Conservation (phyloP, 306 rosid species). For the Rosa lucieae region DNA sequence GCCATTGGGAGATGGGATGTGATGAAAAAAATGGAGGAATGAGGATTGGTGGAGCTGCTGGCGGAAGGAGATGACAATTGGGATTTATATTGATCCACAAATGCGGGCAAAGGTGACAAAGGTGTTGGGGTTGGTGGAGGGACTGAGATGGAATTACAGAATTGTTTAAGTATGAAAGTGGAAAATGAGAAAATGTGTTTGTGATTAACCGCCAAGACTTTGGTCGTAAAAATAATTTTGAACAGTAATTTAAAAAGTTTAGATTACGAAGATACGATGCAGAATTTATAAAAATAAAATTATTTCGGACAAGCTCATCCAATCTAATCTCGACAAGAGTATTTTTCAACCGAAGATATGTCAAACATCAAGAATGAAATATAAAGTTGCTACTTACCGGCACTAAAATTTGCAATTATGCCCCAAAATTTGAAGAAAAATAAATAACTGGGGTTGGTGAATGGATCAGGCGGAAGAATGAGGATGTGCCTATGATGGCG, state of each 20-base stretch:
- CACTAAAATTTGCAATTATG: not conserved
- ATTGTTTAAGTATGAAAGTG: not conserved
- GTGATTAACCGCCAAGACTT: not conserved
- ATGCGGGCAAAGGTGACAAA: not conserved
- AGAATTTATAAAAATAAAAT: too few relatives aligned
- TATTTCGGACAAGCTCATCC: not conserved
- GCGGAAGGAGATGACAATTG: not conserved
- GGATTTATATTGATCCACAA: not conserved
- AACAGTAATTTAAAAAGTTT: too few relatives aligned
- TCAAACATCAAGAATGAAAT: not conserved
- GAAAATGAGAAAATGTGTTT: not conserved
- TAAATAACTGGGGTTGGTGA: slow-evolving; percentile 22
- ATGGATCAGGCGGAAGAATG: not conserved
- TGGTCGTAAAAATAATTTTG: not conserved
- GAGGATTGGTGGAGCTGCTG: not conserved
- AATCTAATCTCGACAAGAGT: not conserved
- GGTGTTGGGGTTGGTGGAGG: slow-evolving; percentile 42
- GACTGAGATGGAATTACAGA: slow-evolving; percentile 24
- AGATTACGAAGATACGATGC: too few relatives aligned
- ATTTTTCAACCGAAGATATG: not conserved
- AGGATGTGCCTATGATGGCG: not conserved
- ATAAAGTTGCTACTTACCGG: not conserved
- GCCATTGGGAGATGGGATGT: slow-evolving; percentile 5
- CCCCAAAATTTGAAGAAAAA: not conserved
- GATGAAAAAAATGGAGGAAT: not conserved